Evolutionary conservation across 495 filamentous ascomycete genomes (phyloP).

Genomic region (Pyronema domesticum): DNA sequence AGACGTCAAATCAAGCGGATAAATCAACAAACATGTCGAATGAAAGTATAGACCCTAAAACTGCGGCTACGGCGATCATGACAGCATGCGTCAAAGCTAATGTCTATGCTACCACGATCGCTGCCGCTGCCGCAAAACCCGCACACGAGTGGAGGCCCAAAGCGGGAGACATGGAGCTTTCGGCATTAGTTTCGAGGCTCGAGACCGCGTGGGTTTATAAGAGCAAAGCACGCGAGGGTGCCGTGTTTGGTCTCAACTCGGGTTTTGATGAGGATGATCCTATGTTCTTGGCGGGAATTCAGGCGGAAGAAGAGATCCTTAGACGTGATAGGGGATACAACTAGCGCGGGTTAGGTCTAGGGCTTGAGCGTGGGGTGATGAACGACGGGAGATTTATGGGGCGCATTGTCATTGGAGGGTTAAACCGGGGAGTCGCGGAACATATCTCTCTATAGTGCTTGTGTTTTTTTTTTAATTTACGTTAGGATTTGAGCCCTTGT

Average conservation of each 20-base stretch:
- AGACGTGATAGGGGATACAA: conserved; percentile 13
- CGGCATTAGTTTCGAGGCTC: conserved; percentile 19
- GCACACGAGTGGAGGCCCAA: conserved; percentile 20
- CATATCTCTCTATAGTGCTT: too few species aligned
- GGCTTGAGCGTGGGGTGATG: neutral
- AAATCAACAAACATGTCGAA: neutral
- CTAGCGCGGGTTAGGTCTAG: neutral
- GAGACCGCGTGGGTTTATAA: conserved; percentile 22
- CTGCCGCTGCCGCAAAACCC: conserved; percentile 6
- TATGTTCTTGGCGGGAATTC: conserved; percentile 23
- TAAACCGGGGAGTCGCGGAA: too few species aligned
- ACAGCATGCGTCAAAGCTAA: neutral
- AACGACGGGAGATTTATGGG: neutral
- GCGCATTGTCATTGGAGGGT: too few species aligned
- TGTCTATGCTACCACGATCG: neutral
- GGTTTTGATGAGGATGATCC: conserved; percentile 24
- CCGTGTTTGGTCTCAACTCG: conserved; percentile 14
- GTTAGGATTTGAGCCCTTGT: too few species aligned
- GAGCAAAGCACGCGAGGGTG: conserved; percentile 14
- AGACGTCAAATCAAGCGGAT: neutral
- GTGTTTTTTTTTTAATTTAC: too few species aligned
- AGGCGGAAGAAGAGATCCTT: conserved; percentile 18
- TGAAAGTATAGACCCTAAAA: neutral
- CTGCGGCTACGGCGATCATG: neutral
- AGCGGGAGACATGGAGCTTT: conserved; percentile 18